Evolutionary conservation across 306 rosid genomes (phyloP), one percentile per base, ranked within the genome.

Genomic region (Acacia acuminata): DNA sequence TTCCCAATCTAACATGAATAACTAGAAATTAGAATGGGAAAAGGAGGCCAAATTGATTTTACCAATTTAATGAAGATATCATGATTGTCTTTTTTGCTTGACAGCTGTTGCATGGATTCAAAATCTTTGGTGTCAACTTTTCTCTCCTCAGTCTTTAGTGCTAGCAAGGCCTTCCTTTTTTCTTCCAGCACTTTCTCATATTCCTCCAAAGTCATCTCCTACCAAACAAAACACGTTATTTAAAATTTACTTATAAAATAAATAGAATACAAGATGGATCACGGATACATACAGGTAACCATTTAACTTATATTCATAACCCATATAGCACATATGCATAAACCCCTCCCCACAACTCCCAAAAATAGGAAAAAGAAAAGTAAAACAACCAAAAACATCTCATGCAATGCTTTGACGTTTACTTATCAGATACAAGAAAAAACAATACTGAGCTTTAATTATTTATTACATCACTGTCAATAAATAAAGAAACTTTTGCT

Each of bases 171-270:
- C 86, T 90, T 93, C 88, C 99, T 87, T 87, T 88, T 96, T 84
- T 91, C 99, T 80, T 92, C 97, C 80, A 88, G 82, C 77, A 96
- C 85, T 78, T 96, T 96, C 85, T 96, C 91, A 82, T 94, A 96
- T 86, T 96, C 99, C 86, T 92, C 99, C 85, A 96, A 81, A 8
- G 99, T 96, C 99, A 96, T 96, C 79, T 96, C 98, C 99, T 96
- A 45, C 61, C 74, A 84, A 38, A 71, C 48, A 69, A 84, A 68
- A 68, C 19, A 27, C 30, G 77, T 81, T 55, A 43, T 53, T 11
- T 20, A 34, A 34, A 38, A 22, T 1, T 81, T 45, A 50, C 7
- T 8, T 5, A 38, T n/a, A 40, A 22, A 2, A n/a, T 50, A 75
- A 20, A 22, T 60, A 60, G 16, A 2, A 61, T 25, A 13, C 15